Evolutionary conservation across 768 basidiomycete genomes (phyloP), one percentile per base, ranked within the genome.

Genomic region (Boletus subcaerulescens): DNA sequence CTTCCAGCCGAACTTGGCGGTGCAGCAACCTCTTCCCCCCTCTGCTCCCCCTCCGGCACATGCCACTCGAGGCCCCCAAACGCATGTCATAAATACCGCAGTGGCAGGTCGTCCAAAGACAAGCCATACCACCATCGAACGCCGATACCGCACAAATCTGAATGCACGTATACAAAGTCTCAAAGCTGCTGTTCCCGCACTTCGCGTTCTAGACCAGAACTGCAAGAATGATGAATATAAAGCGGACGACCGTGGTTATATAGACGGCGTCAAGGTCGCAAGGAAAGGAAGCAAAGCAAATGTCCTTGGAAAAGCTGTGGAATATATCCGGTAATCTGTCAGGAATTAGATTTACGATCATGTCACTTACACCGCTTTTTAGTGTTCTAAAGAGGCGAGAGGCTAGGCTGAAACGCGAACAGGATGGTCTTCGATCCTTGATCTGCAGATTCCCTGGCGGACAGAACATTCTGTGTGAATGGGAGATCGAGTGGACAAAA

Each of bases 241-340:
- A 2, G 82, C 90, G n/a, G 91, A 93, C 57, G 84, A 86, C 36
- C 80, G 91, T 4, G 93, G 93, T 4, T 93, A 87, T 60, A 87
- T 93, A 3, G 93, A 95, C 62, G 93, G 93, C n/a, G 90, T 95
- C 65, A 89, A 89, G 68, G 87, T 93, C 11, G 93, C 93, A 9
- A 79, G 91, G 55, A 95, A 93, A 72, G 90, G 90, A 69, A 89
- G 87, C 72, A 95, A 95, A 66, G 91, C 91, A 3, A 92, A 91
- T 53, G 89, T 95, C 6, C 79, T 95, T 11, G 91, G 88, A 35
- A 95, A 94, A 58, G 91, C 91, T 0, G 89, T 90, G 11, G 93
- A 95, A 69, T 95, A 95, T 66, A 95, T 95, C 58, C 73, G 76
- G 80, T 86, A 55, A 57, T 76, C 65, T 10, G 18, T 24, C 38